These are phyloP conservation scores for Cercospora citrullina DNA, from an alignment of 2,329 filamentous ascomycete genomes.

Conservation along the genomic window DNA sequence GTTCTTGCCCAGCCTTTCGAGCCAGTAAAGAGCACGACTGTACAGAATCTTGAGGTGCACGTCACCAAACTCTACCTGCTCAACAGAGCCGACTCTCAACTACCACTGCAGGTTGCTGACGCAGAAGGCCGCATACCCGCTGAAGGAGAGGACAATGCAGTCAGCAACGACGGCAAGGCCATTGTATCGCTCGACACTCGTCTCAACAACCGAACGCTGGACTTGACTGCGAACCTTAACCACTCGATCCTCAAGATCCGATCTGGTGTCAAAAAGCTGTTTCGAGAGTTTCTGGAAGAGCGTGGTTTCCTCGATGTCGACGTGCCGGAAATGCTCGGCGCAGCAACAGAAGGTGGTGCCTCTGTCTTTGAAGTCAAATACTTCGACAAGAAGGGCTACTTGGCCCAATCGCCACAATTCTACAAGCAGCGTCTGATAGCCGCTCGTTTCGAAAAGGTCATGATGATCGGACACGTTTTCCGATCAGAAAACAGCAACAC, in stretches of 20 bases:
- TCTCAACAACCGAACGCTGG: slow-evolving; percentile 88
- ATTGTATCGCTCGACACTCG: slow-evolving; percentile 80
- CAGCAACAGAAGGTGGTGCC: slow-evolving; percentile 87
- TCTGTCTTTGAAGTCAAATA: slow-evolving; percentile 91
- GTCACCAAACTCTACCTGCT: slow-evolving; percentile 81
- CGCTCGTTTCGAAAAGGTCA: slow-evolving; percentile 73
- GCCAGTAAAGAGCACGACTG: slow-evolving; percentile 81
- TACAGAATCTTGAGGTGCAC: slow-evolving; percentile 82
- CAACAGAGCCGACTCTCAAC: slow-evolving; percentile 60
- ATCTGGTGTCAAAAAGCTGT: slow-evolving; percentile 66
- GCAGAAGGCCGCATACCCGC: slow-evolving; percentile 52
- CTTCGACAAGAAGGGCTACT: slow-evolving; percentile 78
- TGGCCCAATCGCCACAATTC: slow-evolving; percentile 80
- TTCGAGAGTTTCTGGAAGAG: slow-evolving; percentile 74
- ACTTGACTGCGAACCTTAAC: slow-evolving; percentile 87
- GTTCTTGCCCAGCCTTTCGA: slow-evolving; percentile 78
- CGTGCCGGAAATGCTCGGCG: slow-evolving; percentile 83
- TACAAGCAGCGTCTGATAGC: slow-evolving; percentile 88
- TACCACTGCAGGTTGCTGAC: slow-evolving; percentile 61
- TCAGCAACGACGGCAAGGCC: slow-evolving; percentile 56
- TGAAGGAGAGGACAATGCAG: slow-evolving; percentile 50
- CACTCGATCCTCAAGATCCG: slow-evolving; percentile 79
- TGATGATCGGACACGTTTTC: slow-evolving; percentile 78
- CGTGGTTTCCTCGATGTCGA: slow-evolving; percentile 81
- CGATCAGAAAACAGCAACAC: slow-evolving; percentile 85